Conservation (phyloP, 352 stramenopile species). For the Phytopythium delawarense region DNA sequence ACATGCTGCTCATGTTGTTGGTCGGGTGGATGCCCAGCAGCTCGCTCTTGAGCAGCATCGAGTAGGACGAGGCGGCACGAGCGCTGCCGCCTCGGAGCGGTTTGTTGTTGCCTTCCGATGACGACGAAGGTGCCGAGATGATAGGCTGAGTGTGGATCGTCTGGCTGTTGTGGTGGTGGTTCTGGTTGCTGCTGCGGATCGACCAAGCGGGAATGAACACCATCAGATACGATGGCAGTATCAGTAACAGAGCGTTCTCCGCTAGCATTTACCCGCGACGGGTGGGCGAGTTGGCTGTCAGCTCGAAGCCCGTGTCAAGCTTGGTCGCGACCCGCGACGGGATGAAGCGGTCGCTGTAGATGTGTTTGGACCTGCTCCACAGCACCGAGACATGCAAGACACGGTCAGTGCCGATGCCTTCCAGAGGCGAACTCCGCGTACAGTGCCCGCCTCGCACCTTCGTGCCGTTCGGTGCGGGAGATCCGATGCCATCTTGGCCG, state of each 20-base stretch:
- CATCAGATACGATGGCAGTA: background rate
- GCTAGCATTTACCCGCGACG: slow-evolving; percentile 12
- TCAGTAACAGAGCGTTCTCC: background rate
- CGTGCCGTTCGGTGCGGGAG: slow-evolving; percentile 1
- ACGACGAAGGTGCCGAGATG: slow-evolving; percentile 1
- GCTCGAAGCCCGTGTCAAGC: slow-evolving; percentile 67
- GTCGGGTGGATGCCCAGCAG: slow-evolving; percentile 57
- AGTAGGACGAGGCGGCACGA: slow-evolving; percentile 36
- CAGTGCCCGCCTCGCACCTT: background rate
- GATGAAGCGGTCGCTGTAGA: slow-evolving; percentile 89
- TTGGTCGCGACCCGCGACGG: slow-evolving; percentile 68
- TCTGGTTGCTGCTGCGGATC: slow-evolving; percentile 16
- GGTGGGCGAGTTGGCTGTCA: slow-evolving; percentile 43
- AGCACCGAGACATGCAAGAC: background rate
- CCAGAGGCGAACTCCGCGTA: too few relatives aligned
- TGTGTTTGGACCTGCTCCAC: slow-evolving; percentile 52
- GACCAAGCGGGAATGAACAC: too few relatives aligned
- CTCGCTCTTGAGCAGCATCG: slow-evolving; percentile 76
- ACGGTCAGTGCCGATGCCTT: background rate
- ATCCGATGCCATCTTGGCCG: background rate
- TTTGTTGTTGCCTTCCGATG: background rate
- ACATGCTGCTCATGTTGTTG: slow-evolving; percentile 3
- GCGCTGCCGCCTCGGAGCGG: background rate
- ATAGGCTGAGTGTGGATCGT: background rate
- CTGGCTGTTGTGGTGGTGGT: slow-evolving; percentile 12